Evolutionary conservation across 78 protist genomes (phyloP).

Genomic region (Salpingoeca rosetta): DNA sequence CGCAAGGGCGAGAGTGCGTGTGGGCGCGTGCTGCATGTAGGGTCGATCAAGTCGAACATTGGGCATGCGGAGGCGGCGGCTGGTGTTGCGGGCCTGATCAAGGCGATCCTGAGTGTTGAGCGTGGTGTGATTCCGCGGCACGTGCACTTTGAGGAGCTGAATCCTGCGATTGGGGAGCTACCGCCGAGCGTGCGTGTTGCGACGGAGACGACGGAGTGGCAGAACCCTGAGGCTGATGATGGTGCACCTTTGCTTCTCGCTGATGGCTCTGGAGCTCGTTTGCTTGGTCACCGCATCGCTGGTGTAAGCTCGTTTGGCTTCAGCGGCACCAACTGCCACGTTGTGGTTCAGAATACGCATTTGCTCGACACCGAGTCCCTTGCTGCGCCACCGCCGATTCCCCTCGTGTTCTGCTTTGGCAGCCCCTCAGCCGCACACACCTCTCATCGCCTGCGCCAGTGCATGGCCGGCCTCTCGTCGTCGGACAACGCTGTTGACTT

Average conservation of each 20-base stretch:
- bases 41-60: slow-evolving; percentile 55
- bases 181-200: not conserved
- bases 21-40: slow-evolving; percentile 22
- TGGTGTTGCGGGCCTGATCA: slow-evolving; percentile 26
- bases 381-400: too few relatives aligned
- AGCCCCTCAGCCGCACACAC: too few relatives aligned
- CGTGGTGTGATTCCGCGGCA: not conserved
- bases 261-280: too few relatives aligned
- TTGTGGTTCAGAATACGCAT: slow-evolving; percentile 1
- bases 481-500: too few relatives aligned
- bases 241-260: too few relatives aligned
- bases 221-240: not conserved
- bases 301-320: slow-evolving; percentile 74
- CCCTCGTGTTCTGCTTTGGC: too few relatives aligned
- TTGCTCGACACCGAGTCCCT: too few relatives aligned
- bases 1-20: not conserved
- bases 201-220: not conserved
- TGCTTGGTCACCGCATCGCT: not conserved
- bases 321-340: slow-evolving; percentile 70
- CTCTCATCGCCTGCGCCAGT: too few relatives aligned
- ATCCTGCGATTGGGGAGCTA: not conserved
- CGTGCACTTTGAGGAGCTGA: not conserved
- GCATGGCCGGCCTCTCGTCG: too few relatives aligned
- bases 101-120: not conserved
- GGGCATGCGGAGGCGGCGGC: slow-evolving; percentile 61